phyloP scores from a whole-genome alignment of 2,329 filamentous ascomycete species.

The Aspergillus ibericus region DNA sequence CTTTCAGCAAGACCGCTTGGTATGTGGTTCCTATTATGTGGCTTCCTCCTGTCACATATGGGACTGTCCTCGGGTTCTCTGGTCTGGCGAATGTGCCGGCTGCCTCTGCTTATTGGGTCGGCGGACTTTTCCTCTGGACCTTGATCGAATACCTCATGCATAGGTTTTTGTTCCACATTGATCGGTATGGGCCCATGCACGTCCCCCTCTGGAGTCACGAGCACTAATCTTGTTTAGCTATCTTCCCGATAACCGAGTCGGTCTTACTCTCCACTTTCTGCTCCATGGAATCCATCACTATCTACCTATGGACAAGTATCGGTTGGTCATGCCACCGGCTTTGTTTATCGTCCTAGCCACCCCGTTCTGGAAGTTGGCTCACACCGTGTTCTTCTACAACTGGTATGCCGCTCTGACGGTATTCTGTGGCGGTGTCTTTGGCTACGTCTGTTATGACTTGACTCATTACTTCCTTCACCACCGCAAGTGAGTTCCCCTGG shows the following conservation, averaged over 20 bases:
- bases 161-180: constrained; percentile 89
- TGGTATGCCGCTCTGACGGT: constrained; percentile 79
- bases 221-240: constrained; percentile 55
- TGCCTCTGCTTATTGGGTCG: constrained; percentile 63
- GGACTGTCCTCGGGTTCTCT: constrained; percentile 63
- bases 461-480: constrained; percentile 99
- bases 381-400: constrained; percentile 75
- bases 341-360: constrained; percentile 79
- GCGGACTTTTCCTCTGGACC: constrained; percentile 80
- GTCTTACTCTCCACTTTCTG: constrained; percentile 83
- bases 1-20: constrained; percentile 93
- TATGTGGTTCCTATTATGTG: constrained; percentile 82
- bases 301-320: constrained; percentile 97
- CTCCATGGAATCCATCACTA: constrained; percentile 98
- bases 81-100: constrained; percentile 56
- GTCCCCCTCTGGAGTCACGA: not conserved
- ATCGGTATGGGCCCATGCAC: constrained; percentile 62
- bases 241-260: constrained; percentile 88
- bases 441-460: constrained; percentile 93
- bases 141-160: constrained; percentile 87
- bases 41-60: constrained; percentile 78
- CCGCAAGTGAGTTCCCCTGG: constrained; percentile 63
- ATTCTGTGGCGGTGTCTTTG: constrained; percentile 88
- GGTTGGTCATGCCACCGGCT: constrained; percentile 93
- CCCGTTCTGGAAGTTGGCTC: constrained; percentile 91